Evolutionary conservation across 371 early-diverging fungal genomes (phyloP), one percentile per base, ranked within the genome.

Genomic region (Actinomucor elegans): DNA sequence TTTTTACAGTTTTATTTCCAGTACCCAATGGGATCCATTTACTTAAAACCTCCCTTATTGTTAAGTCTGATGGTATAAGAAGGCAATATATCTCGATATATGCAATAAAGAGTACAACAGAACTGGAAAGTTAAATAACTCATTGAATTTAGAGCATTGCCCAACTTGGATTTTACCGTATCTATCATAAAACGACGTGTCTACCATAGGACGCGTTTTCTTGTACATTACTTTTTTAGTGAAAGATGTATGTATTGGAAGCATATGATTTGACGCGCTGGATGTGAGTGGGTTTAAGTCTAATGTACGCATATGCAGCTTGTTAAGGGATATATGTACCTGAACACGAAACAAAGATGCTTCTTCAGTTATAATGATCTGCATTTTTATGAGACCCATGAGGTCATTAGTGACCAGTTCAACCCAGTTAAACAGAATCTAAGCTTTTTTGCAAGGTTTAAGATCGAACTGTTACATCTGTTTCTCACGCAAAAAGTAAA

Each of bases 401-500:
- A 27, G 27, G 27, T 7, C 23, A 42, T 42, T 42, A 26, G 2
- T 15, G 42, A 42, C 42, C 27, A 27, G 42, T 27, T 27, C 14
- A 42, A 17, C 23, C 2, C 23, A 42, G 17, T 26, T 15, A 6
- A 3, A 27, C 42, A 27, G 42, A 24, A 42, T 26, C 24, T 15
- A 14, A 17, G 15, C n/a, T n/a, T n/a, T 42, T 34, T 42, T 42
- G 15, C n/a, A 26, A 26, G 27, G 42, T 27, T 42, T 42, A 26
- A 42, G 42, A 42, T 42, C 42, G 15, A 26, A 42, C 15, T 42
- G 42, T 42, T 42, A 42, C 42, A 42, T 27, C 15, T 24, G 23
- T 42, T 42, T 42, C 42, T 42, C 42, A 42, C 42, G 42, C 42
- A 42, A 42, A 42, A 15, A 42, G 26, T 15, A 42, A 24, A 42